Percentiles rank a stretch among this genome's conserved stretches.
Evolutionary conservation across 352 stramenopile genomes (phyloP).

Genomic region (Globisporangium carolinianum): DNA sequence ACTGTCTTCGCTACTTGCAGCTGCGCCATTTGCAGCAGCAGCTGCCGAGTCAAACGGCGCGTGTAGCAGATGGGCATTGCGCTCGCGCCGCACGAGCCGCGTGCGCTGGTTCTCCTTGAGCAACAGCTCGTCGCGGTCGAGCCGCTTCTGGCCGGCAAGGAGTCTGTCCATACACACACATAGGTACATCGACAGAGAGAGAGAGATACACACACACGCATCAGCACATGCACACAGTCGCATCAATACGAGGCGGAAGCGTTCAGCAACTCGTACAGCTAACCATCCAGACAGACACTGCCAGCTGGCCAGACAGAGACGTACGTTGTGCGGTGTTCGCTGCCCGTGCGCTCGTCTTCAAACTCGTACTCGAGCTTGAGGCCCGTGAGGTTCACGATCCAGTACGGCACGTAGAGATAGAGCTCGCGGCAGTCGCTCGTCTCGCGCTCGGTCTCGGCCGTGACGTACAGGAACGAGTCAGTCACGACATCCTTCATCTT

Average conservation of each 20-base stretch:
- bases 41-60: neutral
- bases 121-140: conserved; percentile 73
- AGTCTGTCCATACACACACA: conserved; percentile 20
- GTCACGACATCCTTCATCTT: conserved; percentile 78
- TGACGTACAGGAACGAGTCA: conserved; percentile 64
- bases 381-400: conserved; percentile 83
- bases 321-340: conserved; percentile 63
- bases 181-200: neutral
- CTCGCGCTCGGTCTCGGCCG: conserved; percentile 54
- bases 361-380: conserved; percentile 82
- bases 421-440: conserved; percentile 60
- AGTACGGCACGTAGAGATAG: conserved; percentile 83
- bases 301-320: conserved; percentile 6
- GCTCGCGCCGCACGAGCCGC: conserved; percentile 22
- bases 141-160: conserved; percentile 64
- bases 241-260: too few relatives aligned
- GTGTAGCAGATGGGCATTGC: conserved; percentile 60
- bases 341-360: conserved; percentile 59
- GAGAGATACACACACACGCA: too few relatives aligned
- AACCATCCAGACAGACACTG: neutral
- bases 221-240: too few relatives aligned
- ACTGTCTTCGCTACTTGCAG: neutral
- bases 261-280: neutral
- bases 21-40: too few relatives aligned
- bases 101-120: conserved; percentile 54